Evolutionary conservation across 305 asterid species (phyloP).

Genomic region (Nicotiana rustica): DNA sequence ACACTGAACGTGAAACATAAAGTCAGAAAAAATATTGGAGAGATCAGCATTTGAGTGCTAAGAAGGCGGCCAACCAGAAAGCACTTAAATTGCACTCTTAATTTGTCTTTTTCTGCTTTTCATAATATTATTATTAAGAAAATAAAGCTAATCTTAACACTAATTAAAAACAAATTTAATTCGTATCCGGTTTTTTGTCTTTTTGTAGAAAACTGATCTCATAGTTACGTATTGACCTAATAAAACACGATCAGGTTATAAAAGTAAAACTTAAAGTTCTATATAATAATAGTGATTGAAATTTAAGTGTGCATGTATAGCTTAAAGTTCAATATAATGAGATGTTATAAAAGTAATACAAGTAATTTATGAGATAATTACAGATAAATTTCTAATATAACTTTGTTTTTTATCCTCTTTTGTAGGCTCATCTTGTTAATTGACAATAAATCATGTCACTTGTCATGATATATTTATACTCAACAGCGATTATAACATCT

Average conservation of each 20-base stretch:
- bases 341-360: neutral
- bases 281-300: neutral
- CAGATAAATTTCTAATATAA: neutral
- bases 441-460: neutral
- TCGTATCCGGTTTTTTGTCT: neutral
- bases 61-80: conserved; percentile 16
- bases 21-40: neutral
- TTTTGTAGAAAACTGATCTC: neutral
- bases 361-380: neutral
- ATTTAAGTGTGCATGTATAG: neutral
- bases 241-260: neutral
- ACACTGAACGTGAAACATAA: neutral
- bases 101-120: conserved; percentile 15
- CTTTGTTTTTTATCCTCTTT: neutral
- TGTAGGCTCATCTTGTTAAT: too few species aligned
- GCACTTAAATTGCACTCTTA: conserved; percentile 7
- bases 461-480: neutral
- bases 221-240: conserved; percentile 12
- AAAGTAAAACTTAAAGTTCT: neutral
- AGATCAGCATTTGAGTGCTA: neutral
- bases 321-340: neutral
- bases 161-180: neutral
- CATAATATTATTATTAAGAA: neutral
- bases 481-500: neutral
- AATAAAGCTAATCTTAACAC: neutral